Evolutionary conservation across 2,329 filamentous ascomycete species (phyloP), one percentile per base, ranked within the genome.

Genomic region (Clonostachys chloroleuca): DNA sequence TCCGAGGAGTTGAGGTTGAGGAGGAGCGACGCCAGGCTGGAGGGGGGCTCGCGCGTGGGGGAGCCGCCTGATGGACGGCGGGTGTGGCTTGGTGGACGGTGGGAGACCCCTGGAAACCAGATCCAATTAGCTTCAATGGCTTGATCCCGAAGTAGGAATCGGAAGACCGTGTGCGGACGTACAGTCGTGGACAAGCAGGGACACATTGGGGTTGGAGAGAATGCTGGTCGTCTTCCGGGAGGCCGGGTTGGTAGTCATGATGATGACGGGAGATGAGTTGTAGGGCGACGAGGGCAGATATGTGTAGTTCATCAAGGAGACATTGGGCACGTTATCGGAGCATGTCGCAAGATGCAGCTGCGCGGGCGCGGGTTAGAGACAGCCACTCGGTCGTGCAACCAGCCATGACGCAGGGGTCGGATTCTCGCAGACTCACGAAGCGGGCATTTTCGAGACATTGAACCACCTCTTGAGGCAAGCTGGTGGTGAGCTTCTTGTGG

Each of bases 241-340:
- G 48, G 83, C 80, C 1, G 85, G 83, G 56, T 90, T 90, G 42
- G 87, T 95, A 47, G 94, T 97, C 87, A 92, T 92, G 75, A 97
- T 87, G 62, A 97, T 95, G 53, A 91, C 87, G n/a, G 90, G 86
- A n/a, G 73, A 69, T 45, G 77, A 62, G 37, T 81, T 78, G 66
- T 83, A 86, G 37, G 83, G 84, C 14, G 87, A 89, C 6, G 78
- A 83, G 37, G 91, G 87, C 18, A 99, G 86, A 70, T 96, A 97
- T 61, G 94, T 97, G 74, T 97, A 97, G 75, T 95, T 96, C 94
- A 99, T 99, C 54, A 99, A 83, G 36, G 91, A 95, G 55, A 97
- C 89, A 65, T 97, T 90, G 10, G 94, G 94, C 53, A 84, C 76
- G 60, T 94, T 87, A 56, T 87, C 78, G 57, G 83, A 83, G 66